These are phyloP conservation scores for Colletotrichum euphorbiae DNA, from an alignment of 2,329 filamentous ascomycete genomes.

Conservation along the genomic window DNA sequence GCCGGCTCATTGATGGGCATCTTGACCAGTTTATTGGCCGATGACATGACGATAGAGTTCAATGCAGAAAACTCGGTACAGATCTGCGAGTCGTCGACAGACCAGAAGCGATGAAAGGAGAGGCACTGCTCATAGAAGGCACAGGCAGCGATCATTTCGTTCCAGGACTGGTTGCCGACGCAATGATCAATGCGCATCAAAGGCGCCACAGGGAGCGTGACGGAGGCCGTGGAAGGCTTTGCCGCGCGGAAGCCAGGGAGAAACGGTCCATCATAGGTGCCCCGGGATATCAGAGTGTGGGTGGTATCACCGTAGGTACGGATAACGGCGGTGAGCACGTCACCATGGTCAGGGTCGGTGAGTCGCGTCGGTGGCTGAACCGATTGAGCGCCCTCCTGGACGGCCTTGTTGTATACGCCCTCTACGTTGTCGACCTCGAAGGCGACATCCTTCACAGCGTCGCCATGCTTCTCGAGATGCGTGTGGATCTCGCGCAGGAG, in stretches of 20 bases:
- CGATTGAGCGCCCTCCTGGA: conserved; percentile 71
- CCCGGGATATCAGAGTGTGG: conserved; percentile 86
- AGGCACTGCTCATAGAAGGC: conserved; percentile 87
- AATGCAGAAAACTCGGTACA: conserved; percentile 92
- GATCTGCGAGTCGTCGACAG: conserved; percentile 92
- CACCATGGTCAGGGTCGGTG: conserved; percentile 71
- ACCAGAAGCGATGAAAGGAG: conserved; percentile 97
- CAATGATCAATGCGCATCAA: conserved; percentile 92
- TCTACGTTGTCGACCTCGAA: conserved; percentile 94
- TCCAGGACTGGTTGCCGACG: conserved; percentile 96
- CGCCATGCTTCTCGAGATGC: conserved; percentile 88
- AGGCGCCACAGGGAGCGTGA: conserved; percentile 70
- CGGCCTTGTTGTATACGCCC: conserved; percentile 80
- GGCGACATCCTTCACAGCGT: conserved; percentile 94
- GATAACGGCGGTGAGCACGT: conserved; percentile 81
- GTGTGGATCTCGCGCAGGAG: conserved; percentile 80
- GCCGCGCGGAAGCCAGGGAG: conserved; percentile 82
- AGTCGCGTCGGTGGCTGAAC: conserved; percentile 69
- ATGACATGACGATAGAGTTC: conserved; percentile 90
- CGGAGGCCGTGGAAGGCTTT: conserved; percentile 51
- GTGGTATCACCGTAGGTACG: conserved; percentile 95
- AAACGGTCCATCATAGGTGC: conserved; percentile 78
- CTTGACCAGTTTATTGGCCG: conserved; percentile 86
- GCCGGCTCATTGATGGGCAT: conserved; percentile 99
- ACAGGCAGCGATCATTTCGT: conserved; percentile 79